phyloP scores from a whole-genome alignment of 208 protist genomes.

The Novymonas esmeraldas region DNA sequence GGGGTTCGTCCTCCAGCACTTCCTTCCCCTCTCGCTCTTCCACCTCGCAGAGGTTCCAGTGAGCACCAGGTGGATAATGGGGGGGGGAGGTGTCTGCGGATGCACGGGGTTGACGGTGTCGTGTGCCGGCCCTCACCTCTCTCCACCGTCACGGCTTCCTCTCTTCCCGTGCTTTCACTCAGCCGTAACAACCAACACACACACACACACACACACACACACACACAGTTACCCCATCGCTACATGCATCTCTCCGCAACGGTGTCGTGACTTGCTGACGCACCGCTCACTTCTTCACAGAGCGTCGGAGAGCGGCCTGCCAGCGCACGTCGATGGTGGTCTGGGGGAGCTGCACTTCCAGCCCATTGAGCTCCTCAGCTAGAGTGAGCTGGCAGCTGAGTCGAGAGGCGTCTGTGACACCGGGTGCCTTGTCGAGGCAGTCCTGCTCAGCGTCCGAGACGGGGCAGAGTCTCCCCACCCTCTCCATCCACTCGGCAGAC shows the following conservation, averaged over 20 bases:
- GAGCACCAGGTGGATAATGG: too few species aligned
- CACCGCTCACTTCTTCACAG: conserved; percentile 12
- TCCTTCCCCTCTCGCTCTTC: too few species aligned
- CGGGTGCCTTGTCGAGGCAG: conserved; percentile 48
- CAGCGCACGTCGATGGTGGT: conserved; percentile 25
- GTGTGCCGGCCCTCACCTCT: not conserved
- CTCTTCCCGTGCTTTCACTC: too few species aligned
- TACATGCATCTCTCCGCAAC: too few species aligned
- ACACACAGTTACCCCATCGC: not conserved
- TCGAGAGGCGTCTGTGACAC: conserved; percentile 40
- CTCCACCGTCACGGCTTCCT: too few species aligned
- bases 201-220: not conserved
- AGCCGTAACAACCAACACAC: not conserved
- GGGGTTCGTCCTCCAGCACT: too few species aligned
- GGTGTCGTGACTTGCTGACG: too few species aligned
- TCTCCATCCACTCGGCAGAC: conserved; percentile 75
- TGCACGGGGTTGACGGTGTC: too few species aligned
- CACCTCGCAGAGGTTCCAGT: too few species aligned
- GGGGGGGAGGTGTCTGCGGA: too few species aligned
- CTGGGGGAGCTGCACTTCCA: conserved; percentile 28
- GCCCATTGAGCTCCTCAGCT: conserved; percentile 39
- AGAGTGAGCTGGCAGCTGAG: conserved; percentile 67
- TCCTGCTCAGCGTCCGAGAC: conserved; percentile 72
- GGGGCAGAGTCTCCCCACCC: conserved; percentile 66
- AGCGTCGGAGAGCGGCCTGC: conserved; percentile 16